Base-by-base conservation (phyloP, 2,329 filamentous ascomycete species). In the Teratosphaeria viscida region DNA sequence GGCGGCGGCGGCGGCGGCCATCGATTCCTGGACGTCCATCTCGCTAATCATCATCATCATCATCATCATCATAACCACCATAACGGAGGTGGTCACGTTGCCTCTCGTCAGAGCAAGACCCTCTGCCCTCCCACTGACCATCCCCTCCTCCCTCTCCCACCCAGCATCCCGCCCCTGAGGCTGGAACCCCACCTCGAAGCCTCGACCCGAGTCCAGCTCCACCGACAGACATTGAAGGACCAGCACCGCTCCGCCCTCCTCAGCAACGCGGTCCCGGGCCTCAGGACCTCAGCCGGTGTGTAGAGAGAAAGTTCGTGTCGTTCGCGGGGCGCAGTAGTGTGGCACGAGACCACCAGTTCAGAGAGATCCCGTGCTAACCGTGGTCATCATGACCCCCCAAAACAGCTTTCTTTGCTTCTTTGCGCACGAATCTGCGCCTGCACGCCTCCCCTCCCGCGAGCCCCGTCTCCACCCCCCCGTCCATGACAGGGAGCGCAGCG, bases 381-480 rank as follows among this genome's bases (percentile, higher is more conserved):
- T 54, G 43, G 19, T 49, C 54, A 54, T 58, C 52, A 53, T 56
- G 56, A 57, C 59, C 23, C 23, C 23, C 1, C 1, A 23, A 26
- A 49, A 56, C 73, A 94, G 89, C 89, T 29, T 94, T 94, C 78
- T 87, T 94, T 74, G 87, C 85, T 59, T 92, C 90, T 66, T 81
- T 94, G 16, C 85, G 88, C 66, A 88, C 88, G 64, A 94, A 94
- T 70, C 82, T 94, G 59, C 85, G 86, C 67, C 84, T 92, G 60
- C 67, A 68, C 69, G 78, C 76, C 66, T 76, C 78, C 35, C 70
- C 85, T 79, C 62, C 84, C 59, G 75, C 87, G 64, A 82, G 85
- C 53, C 86, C 86, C 55, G 80, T 83, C 61, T 78, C 80, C 59
- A 86, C 82, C 62, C 89, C 87, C 27, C 86, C 86, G 23, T 80